A percentile compares a stretch with the other conserved stretches of the same genome.
Evolutionary conservation across 306 rosid species (phyloP).

Genomic region (Vigna angularis): DNA sequence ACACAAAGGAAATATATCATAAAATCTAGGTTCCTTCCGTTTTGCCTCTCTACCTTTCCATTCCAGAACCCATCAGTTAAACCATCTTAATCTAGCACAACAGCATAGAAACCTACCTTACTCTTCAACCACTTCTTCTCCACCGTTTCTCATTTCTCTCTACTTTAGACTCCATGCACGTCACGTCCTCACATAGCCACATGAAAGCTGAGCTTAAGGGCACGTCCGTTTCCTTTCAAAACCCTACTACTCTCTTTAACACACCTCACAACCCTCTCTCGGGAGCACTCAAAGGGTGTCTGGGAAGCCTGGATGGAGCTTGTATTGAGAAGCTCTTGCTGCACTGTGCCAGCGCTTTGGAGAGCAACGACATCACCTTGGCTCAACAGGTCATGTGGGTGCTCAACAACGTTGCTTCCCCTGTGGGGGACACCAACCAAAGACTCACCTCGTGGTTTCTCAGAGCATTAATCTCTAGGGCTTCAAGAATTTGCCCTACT

Average conservation of each 20-base stretch:
- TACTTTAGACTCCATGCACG: constrained; percentile 48
- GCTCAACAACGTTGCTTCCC: constrained; percentile 88
- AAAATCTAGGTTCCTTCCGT: background rate
- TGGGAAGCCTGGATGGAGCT: constrained; percentile 88
- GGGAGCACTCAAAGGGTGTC: constrained; percentile 79
- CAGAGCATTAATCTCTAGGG: constrained; percentile 87
- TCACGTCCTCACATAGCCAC: constrained; percentile 45
- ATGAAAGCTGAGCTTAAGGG: constrained; percentile 81
- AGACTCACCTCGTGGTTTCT: constrained; percentile 90
- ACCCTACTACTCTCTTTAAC: constrained; percentile 58
- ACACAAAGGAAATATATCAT: constrained; percentile 28
- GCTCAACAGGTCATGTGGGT: constrained; percentile 99
- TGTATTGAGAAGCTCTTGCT: constrained; percentile 88
- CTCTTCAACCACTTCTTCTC: constrained; percentile 42
- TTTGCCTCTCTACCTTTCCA: constrained; percentile 17
- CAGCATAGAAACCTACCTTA: constrained; percentile 37
- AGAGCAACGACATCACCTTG: constrained; percentile 81
- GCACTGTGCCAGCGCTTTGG: constrained; percentile 92
- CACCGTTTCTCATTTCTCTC: constrained; percentile 17
- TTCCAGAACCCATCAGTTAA: constrained; percentile 16
- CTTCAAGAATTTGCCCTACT: constrained; percentile 73
- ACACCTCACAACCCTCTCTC: constrained; percentile 55
- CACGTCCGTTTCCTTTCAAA: constrained; percentile 67
- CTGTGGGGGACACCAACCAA: constrained; percentile 87
- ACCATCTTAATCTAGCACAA: constrained; percentile 7